These are phyloP conservation scores for Aureobasidium sp. DNA, from an alignment of 2,329 filamentous ascomycete species.

Conservation along the genomic window DNA sequence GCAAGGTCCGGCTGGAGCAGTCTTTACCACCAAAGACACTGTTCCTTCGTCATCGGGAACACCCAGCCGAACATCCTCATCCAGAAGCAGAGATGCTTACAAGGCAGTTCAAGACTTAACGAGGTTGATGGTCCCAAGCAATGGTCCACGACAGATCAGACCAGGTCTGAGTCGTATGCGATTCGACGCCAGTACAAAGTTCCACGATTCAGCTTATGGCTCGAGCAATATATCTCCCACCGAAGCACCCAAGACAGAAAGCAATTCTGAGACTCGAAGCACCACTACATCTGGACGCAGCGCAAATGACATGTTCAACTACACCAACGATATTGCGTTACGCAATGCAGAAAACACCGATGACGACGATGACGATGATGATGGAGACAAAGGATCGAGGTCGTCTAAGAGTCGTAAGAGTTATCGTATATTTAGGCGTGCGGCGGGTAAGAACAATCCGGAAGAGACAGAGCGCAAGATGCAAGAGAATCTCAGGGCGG, in stretches of 20 bases:
- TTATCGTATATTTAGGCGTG: slow-evolving; percentile 11
- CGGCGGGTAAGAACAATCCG: neutral
- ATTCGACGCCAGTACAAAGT: neutral
- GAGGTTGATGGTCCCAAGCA: neutral
- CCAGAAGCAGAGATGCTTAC: neutral
- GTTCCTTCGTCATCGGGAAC: neutral
- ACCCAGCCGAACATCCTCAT: neutral
- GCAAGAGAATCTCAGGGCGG: neutral
- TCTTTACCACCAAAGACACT: neutral
- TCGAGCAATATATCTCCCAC: slow-evolving; percentile 9
- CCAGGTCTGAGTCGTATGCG: neutral
- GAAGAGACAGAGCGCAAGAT: neutral
- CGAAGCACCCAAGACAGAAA: neutral
- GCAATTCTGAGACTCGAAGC: neutral
- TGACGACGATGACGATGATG: neutral
- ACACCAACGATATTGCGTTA: neutral
- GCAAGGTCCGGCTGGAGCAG: neutral
- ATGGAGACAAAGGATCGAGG: neutral
- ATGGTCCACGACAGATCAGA: neutral
- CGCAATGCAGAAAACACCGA: neutral
- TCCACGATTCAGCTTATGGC: neutral
- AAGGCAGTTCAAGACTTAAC: neutral
- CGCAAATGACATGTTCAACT: slow-evolving; percentile 1
- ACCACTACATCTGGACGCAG: neutral
- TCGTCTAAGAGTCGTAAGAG: neutral